Base-by-base conservation (phyloP, 257 asterid genomes). In the Scutellaria baicalensis region DNA sequence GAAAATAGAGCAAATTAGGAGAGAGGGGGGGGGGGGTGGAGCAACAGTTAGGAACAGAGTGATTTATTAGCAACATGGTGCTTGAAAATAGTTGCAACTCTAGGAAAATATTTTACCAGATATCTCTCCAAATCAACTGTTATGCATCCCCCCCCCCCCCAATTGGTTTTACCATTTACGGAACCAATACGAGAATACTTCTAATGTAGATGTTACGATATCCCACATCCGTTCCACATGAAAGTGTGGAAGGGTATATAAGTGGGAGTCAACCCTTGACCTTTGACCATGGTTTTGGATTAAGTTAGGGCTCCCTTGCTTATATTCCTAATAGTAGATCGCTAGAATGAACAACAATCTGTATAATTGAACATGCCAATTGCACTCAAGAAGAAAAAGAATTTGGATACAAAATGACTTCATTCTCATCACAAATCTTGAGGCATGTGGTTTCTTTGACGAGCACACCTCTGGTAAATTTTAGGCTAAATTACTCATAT, bases 1-100 rank as follows among this genome's bases (percentile, higher is more conserved):
- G 61, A 43, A 56, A 68, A 52, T 44, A 48, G 64, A 58, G 45
- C 9, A 68, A 47, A 51, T 55, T 57, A 20, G 61, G 62, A 61
- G 27, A 58, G 36, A 33, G 40, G 14, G 6, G 33, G 16, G 23
- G 40, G 6, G 43, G 14, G 31, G 47, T 3, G 43, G 43, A 67
- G 36, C 35, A 55, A 31, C 68, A 54, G 58, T 27, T 17, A 39
- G 66, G 27, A 43, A 55, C 52, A 55, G 8, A 40, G 33, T 33
- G 59, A 64, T 50, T 33, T 64, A 10, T 55, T 33, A 65, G 35
- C 55, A 50, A 44, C 64, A n/a, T 4, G 70, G 51, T 17, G 44
- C 35, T 75, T 52, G 64, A 54, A 20, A 21, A 31, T 14, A 69
- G 42, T 23, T 43, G 60, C 75, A 52, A 31, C 52, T 33, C 23